A percentile compares a stretch with the other conserved stretches of the same genome.
Evolutionary conservation across 2,329 filamentous ascomycete species (phyloP).

Genomic region (Sclerotinia sclerotiorum): DNA sequence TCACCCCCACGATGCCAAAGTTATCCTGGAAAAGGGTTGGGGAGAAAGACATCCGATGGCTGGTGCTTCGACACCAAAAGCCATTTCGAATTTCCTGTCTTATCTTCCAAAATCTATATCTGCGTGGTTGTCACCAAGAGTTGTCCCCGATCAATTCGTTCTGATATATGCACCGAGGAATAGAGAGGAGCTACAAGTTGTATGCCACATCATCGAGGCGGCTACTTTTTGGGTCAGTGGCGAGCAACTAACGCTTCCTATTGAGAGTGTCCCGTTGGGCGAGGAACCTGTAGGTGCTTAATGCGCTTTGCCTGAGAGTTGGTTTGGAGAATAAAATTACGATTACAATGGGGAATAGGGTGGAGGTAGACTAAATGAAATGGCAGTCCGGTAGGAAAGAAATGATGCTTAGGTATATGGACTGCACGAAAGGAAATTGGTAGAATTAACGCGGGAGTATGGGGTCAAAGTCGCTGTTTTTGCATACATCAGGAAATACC

Average conservation of each 20-base stretch:
- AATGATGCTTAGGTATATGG: neutral
- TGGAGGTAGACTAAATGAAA: neutral
- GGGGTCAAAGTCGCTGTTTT: conserved; percentile 13
- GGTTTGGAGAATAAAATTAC: neutral
- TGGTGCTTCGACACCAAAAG: conserved; percentile 52
- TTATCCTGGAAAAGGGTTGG: conserved; percentile 75
- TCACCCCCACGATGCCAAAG: conserved; percentile 73
- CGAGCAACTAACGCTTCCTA: conserved; percentile 30
- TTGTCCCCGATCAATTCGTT: conserved; percentile 70
- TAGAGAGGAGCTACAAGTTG: conserved; percentile 64
- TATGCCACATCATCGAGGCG: conserved; percentile 70
- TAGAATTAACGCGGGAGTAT: conserved; percentile 10
- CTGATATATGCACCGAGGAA: conserved; percentile 80
- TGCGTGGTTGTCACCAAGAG: conserved; percentile 9
- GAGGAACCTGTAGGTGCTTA: neutral
- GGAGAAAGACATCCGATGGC: conserved; percentile 70
- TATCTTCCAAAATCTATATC: conserved; percentile 11
- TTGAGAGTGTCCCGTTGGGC: conserved; percentile 20
- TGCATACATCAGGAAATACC: conserved; percentile 15
- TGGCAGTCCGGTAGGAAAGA: neutral
- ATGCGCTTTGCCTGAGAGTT: neutral
- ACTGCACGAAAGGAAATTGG: neutral
- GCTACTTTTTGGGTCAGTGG: conserved; percentile 65
- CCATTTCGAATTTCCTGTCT: neutral
- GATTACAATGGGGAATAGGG: neutral